Evolutionary conservation across 192 early-diverging fungal species (phyloP).

Genomic region (Podila minutissima): DNA sequence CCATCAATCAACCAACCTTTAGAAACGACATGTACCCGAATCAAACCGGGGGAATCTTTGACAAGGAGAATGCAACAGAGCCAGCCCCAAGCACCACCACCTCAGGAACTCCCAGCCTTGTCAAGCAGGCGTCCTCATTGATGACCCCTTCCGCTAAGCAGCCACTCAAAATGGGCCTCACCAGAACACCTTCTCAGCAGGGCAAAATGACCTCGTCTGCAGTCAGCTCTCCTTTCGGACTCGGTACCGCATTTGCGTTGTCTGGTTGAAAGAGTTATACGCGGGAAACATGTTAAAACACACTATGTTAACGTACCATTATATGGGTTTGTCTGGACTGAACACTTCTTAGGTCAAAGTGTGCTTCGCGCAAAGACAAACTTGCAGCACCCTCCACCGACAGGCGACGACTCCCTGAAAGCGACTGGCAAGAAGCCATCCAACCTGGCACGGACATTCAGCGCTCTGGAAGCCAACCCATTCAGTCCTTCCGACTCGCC

Average conservation of each 20-base stretch:
- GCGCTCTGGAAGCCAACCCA: conserved; percentile 16
- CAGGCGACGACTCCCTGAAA: neutral
- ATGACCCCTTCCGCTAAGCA: conserved; percentile 9
- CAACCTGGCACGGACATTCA: conserved; percentile 28
- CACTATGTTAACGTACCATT: neutral
- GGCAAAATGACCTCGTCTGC: conserved; percentile 4
- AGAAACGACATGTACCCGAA: conserved; percentile 21
- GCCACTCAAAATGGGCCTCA: conserved; percentile 5
- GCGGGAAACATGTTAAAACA: neutral
- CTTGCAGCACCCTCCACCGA: conserved; percentile 13
- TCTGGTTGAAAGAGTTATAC: neutral
- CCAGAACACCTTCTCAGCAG: conserved; percentile 13
- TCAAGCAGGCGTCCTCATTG: conserved; percentile 11
- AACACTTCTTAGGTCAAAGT: neutral
- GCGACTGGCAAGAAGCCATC: conserved; percentile 10
- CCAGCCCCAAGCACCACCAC: neutral
- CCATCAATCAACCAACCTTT: neutral
- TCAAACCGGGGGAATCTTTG: conserved; percentile 20
- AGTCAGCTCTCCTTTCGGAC: conserved; percentile 10
- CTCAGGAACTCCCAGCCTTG: conserved; percentile 4
- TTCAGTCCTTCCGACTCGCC: neutral
- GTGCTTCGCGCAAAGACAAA: conserved; percentile 45
- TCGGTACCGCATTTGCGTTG: conserved; percentile 4
- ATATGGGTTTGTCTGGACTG: neutral
- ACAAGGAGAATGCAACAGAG: conserved; percentile 47